Conservation (phyloP, 2,329 filamentous ascomycete genomes). For the Penicillium sp. region DNA sequence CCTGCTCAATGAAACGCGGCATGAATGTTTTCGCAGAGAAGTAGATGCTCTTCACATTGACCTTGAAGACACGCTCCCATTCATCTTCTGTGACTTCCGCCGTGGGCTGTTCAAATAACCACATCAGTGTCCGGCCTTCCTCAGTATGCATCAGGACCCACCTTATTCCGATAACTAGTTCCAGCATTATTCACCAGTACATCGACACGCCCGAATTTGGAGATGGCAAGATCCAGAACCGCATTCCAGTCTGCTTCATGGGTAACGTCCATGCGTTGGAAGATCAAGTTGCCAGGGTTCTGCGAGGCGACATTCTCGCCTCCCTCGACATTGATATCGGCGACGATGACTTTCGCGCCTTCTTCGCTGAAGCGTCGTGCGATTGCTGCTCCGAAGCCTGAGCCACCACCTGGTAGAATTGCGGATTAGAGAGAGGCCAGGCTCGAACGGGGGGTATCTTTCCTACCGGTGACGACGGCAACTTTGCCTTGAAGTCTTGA, state of each 20-base stretch:
- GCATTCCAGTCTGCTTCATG: conserved; percentile 35
- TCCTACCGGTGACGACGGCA: conserved; percentile 47
- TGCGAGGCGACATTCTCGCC: conserved; percentile 35
- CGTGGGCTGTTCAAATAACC: conserved; percentile 32
- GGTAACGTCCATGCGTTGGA: conserved; percentile 40
- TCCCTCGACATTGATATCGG: conserved; percentile 43
- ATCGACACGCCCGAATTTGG: conserved; percentile 40
- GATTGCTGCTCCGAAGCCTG: conserved; percentile 47
- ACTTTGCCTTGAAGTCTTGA: conserved; percentile 46
- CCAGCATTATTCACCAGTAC: conserved; percentile 53
- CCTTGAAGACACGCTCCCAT: conserved; percentile 46
- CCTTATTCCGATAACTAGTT: conserved; percentile 44
- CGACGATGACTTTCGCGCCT: conserved; percentile 44
- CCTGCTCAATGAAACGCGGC: conserved; percentile 40
- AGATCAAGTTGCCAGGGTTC: conserved; percentile 31
- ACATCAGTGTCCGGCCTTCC: neutral
- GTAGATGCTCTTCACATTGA: conserved; percentile 48
- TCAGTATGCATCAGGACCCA: conserved; percentile 8
- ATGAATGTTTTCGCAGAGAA: conserved; percentile 37
- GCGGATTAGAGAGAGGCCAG: neutral
- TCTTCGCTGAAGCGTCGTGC: conserved; percentile 42
- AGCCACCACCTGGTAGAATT: conserved; percentile 36
- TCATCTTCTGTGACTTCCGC: conserved; percentile 45
- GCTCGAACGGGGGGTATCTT: neutral
- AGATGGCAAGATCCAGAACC: conserved; percentile 31